Percentiles rank a stretch among this genome's conserved stretches.
These are phyloP conservation scores for Aureobasidium namibiae DNA, from an alignment of 2,329 filamentous ascomycete genomes.

Conservation along the genomic window DNA sequence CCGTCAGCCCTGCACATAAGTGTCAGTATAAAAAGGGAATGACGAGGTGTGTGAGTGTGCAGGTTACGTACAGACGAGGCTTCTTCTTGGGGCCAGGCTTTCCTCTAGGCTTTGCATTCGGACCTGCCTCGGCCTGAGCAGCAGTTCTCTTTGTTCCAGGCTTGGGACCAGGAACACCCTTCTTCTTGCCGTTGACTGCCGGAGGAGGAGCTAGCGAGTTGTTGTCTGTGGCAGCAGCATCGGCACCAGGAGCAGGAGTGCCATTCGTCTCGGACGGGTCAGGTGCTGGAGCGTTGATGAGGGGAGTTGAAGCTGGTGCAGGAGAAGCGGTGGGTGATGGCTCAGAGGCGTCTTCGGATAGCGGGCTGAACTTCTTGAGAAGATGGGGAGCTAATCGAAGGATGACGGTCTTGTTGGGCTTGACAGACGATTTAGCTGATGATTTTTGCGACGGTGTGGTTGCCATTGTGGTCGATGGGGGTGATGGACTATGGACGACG, in stretches of 20 bases:
- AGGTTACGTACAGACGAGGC: constrained; percentile 69
- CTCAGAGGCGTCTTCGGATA: constrained; percentile 26
- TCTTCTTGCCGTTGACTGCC: constrained; percentile 56
- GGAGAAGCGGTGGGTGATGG: constrained; percentile 26
- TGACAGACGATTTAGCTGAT: constrained; percentile 17
- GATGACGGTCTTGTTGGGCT: constrained; percentile 23
- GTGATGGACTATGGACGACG: constrained; percentile 16
- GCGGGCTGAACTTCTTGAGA: constrained; percentile 24
- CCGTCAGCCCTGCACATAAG: constrained; percentile 40
- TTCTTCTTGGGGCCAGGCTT: constrained; percentile 98
- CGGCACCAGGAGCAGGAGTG: constrained; percentile 27
- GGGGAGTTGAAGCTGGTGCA: constrained; percentile 26
- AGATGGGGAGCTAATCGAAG: constrained; percentile 20
- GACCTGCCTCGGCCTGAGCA: constrained; percentile 45
- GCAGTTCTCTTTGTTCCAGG: constrained; percentile 52
- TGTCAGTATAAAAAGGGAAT: constrained; percentile 13
- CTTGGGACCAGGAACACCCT: constrained; percentile 63
- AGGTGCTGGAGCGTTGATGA: constrained; percentile 30
- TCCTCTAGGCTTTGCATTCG: constrained; percentile 57
- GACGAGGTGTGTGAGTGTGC: neutral
- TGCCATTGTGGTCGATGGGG: constrained; percentile 7
- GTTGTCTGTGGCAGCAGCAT: constrained; percentile 27
- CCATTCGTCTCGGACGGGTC: constrained; percentile 36
- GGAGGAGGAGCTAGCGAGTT: constrained; percentile 38
- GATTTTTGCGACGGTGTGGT: constrained; percentile 15